A percentile compares a stretch with the other conserved stretches of the same genome.
Evolutionary conservation across 495 filamentous ascomycete genomes (phyloP).

Genomic region (Lepraria neglecta): DNA sequence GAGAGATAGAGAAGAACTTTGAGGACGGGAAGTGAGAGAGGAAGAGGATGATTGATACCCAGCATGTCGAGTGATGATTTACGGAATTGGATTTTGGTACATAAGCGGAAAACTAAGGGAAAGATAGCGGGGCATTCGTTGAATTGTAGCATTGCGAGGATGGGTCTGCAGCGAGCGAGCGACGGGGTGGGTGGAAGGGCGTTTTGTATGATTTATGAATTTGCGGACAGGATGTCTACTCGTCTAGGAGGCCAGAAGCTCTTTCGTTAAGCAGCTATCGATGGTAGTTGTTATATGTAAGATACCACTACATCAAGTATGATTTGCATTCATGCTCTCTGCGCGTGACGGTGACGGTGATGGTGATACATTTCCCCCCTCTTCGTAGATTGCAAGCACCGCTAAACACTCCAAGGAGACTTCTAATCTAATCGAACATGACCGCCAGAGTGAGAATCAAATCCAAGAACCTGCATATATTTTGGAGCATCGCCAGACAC

Average conservation of each 20-base stretch:
- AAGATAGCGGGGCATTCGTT: not conserved
- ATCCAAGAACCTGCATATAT: too few species aligned
- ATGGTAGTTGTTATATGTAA: not conserved
- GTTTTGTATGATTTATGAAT: not conserved
- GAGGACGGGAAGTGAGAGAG: not conserved
- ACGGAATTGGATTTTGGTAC: not conserved
- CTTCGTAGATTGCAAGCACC: too few species aligned
- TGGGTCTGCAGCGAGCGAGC: not conserved
- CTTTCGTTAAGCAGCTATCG: not conserved
- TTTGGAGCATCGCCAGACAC: too few species aligned
- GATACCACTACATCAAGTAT: not conserved
- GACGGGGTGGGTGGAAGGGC: not conserved
- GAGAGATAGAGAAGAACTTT: slow-evolving; percentile 1
- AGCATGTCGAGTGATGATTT: slow-evolving; percentile 5
- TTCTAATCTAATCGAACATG: not conserved
- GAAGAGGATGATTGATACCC: slow-evolving; percentile 1
- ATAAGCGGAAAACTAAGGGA: not conserved
- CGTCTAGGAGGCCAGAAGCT: not conserved
- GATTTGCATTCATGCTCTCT: not conserved
- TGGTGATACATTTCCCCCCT: not conserved
- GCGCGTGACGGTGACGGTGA: too few species aligned
- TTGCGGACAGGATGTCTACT: not conserved
- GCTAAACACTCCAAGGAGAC: not conserved
- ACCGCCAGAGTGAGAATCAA: not conserved
- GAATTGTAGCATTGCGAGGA: not conserved